Percentiles rank a stretch among this genome's conserved stretches.
Conservation (phyloP, 1,284 basidiomycete genomes). For the Boletellus dicymbophilus region DNA sequence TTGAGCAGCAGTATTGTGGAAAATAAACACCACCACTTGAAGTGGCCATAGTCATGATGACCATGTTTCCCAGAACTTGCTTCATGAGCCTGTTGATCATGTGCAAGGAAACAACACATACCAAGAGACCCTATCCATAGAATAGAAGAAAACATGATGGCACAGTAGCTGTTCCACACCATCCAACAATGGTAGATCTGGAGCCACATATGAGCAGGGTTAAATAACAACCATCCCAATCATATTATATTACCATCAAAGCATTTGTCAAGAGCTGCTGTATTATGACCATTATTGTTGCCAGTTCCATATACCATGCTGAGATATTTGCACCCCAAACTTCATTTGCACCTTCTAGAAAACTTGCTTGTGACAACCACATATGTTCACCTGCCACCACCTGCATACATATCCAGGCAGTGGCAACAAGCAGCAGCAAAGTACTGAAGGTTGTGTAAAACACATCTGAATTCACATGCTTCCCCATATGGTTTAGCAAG, state of each 20-base stretch:
- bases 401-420: slow-evolving; percentile 20
- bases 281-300: neutral
- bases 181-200: slow-evolving; percentile 26
- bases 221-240: neutral
- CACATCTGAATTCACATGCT: slow-evolving; percentile 4
- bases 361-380: slow-evolving; percentile 15
- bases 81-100: no score
- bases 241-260: slow-evolving; percentile 19
- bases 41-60: slow-evolving; percentile 12
- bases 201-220: no score
- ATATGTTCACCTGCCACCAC: slow-evolving; percentile 21
- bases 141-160: slow-evolving; percentile 13
- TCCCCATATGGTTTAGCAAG: slow-evolving; percentile 6
- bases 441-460: slow-evolving; percentile 26
- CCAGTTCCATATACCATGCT: slow-evolving; percentile 26
- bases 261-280: slow-evolving; percentile 31
- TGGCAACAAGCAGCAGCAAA: slow-evolving; percentile 18
- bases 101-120: no score
- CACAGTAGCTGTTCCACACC: slow-evolving; percentile 13
- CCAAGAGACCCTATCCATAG: slow-evolving; percentile 28
- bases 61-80: slow-evolving; percentile 21
- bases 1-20: no score
- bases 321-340: slow-evolving; percentile 17
- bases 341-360: slow-evolving; percentile 15
- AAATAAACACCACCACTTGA: no score